Evolutionary conservation across 352 stramenopile species (phyloP).

Genomic region (Pythium sukuiense): DNA sequence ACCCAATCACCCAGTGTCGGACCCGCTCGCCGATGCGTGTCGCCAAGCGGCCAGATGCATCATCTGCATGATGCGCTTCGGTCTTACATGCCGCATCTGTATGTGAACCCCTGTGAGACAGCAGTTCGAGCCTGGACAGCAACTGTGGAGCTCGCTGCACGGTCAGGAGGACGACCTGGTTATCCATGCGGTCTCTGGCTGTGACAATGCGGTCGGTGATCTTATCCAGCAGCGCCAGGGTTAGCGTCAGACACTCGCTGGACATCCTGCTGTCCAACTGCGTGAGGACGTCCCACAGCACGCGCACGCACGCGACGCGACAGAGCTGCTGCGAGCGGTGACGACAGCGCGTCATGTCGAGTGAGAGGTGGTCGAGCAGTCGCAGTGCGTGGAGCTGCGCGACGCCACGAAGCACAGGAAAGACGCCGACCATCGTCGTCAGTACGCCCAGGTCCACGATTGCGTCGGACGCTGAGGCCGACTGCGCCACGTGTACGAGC

Average conservation of each 20-base stretch:
- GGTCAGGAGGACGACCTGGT: slow-evolving; percentile 6
- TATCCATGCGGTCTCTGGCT: neutral
- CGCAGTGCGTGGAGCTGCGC: slow-evolving; percentile 11
- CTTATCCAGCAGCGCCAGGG: slow-evolving; percentile 21
- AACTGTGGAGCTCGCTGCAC: neutral
- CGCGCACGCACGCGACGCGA: slow-evolving; percentile 23
- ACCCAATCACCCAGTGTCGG: slow-evolving; percentile 15
- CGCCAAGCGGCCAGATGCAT: slow-evolving; percentile 1
- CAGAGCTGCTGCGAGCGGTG: slow-evolving; percentile 16
- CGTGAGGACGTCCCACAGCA: slow-evolving; percentile 20
- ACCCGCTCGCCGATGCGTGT: slow-evolving; percentile 8
- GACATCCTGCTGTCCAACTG: neutral
- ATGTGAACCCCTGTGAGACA: neutral
- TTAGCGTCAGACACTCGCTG: slow-evolving; percentile 11
- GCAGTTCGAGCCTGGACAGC: neutral
- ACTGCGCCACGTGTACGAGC: slow-evolving; percentile 20
- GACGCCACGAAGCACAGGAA: slow-evolving; percentile 18
- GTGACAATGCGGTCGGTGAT: slow-evolving; percentile 20
- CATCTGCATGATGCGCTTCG: neutral
- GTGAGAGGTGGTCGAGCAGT: slow-evolving; percentile 26
- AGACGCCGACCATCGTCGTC: slow-evolving; percentile 21
- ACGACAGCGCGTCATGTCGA: slow-evolving; percentile 8
- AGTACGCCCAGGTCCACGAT: slow-evolving; percentile 17
- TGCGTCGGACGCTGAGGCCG: neutral
- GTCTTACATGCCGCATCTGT: no score